Evolutionary conservation across 169 alveolate species (phyloP).

Genomic region (Cryptosporidium xiaoi): DNA sequence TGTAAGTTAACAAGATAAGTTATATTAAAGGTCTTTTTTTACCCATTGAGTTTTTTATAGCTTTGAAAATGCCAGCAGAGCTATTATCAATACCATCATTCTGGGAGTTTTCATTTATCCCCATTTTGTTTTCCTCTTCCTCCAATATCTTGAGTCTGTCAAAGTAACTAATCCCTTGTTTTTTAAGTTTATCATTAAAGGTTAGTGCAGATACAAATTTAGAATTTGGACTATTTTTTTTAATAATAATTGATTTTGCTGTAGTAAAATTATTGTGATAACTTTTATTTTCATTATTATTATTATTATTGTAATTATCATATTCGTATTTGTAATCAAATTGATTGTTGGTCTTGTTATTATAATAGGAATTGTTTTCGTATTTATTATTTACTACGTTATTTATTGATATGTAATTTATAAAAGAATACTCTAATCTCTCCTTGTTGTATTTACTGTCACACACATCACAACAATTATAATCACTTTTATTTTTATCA

Average conservation of each 20-base stretch:
- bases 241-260: conserved; percentile 18
- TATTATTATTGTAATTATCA: conserved; percentile 12
- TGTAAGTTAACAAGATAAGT: neutral
- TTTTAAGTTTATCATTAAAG: conserved; percentile 29
- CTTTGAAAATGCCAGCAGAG: conserved; percentile 2
- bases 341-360: neutral
- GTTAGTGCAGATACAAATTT: conserved; percentile 21
- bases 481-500: too few species aligned
- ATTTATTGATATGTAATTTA: conserved; percentile 14
- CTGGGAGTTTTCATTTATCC: neutral
- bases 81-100: neutral
- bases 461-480: conserved; percentile 61
- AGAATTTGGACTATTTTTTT: neutral
- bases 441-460: conserved; percentile 19
- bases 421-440: neutral
- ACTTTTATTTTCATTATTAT: neutral
- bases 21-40: conserved; percentile 30
- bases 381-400: neutral
- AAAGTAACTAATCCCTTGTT: conserved; percentile 2
- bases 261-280: neutral
- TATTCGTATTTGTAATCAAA: neutral
- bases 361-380: neutral
- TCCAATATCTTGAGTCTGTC: conserved; percentile 52
- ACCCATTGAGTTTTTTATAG: conserved; percentile 22
- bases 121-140: conserved; percentile 23